Base-by-base conservation (phyloP, 2,329 filamentous ascomycete genomes). In the Colletotrichum lupini region DNA sequence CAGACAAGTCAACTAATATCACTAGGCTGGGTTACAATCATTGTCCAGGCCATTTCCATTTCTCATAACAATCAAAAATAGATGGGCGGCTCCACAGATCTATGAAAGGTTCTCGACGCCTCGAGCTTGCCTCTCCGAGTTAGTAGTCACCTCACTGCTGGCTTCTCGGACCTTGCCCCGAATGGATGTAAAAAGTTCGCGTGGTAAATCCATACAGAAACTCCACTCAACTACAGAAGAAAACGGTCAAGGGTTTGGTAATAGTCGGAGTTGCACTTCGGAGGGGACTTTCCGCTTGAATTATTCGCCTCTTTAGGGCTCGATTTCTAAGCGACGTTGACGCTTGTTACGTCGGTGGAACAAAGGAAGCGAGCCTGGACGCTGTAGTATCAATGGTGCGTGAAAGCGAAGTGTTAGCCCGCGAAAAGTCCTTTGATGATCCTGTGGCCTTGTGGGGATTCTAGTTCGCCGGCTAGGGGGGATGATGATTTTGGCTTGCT, bases 361-460 rank as follows among this genome's bases (percentile, higher is more conserved):
- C 42, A 49, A 49, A 49, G 42, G 19, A 49, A 49, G 7, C 16
- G 42, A 49, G 42, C 16, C 19, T 49, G 42, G 42, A 49, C 16
- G 19, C 42, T 49, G 19, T 8, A 49, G 19, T 49, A 42, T 42
- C 37, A 49, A 49, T n/a, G 42, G n/a, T 49, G 42, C 42, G 42
- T 49, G 42, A 4, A n/a, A 49, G 19, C 19, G 42, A 49, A 49
- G 42, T 49, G 16, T 4, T 49, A 49, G 42, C 42, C 19, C 19
- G 4, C 42, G 16, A 8, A 49, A n/a, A 19, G 7, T 37, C 58
- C 60, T 59, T 69, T 68, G 59, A 64, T 68, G 59, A 65, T 42
- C 65, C n/a, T 65, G 60, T 53, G 61, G 67, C 67, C 52, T 60
- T 35, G 59, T 49, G 42, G 19, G 19, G 42, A n/a, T 9, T 49